Percentiles rank a stretch among this genome's conserved stretches.
Evolutionary conservation across 345 rosid species (phyloP).

Genomic region (Eutrema heterophyllum): DNA sequence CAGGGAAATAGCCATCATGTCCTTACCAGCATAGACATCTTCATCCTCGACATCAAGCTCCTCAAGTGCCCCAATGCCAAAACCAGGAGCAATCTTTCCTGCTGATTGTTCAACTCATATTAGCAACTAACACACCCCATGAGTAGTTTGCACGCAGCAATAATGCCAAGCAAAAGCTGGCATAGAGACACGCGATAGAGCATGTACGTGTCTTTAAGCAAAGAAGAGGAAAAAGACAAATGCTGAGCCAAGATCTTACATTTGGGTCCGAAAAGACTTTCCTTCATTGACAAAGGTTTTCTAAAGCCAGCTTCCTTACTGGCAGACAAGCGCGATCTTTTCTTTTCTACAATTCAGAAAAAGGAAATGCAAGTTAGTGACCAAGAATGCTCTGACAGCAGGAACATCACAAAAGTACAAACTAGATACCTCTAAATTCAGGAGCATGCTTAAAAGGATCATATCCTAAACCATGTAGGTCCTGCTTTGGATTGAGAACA

Average conservation of each 20-base stretch:
- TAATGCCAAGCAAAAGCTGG: slow-evolving; percentile 19
- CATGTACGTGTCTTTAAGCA: not conserved
- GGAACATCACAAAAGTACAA: slow-evolving; percentile 19
- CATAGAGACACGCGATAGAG: not conserved
- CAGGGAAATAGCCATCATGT: not conserved
- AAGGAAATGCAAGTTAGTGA: slow-evolving; percentile 15
- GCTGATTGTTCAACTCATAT: slow-evolving; percentile 47
- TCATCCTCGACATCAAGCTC: slow-evolving; percentile 97
- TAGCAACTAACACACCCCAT: slow-evolving; percentile 30
- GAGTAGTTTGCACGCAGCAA: slow-evolving; percentile 1
- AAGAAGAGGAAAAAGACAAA: not conserved
- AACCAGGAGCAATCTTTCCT: slow-evolving; percentile 87
- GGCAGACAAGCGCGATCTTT: slow-evolving; percentile 53
- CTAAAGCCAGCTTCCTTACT: slow-evolving; percentile 42
- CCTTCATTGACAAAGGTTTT: slow-evolving; percentile 53
- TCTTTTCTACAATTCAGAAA: slow-evolving; percentile 50
- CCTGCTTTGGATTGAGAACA: slow-evolving; percentile 86
- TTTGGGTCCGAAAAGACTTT: slow-evolving; percentile 67
- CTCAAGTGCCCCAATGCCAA: slow-evolving; percentile 99
- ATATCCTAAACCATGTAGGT: slow-evolving; percentile 80
- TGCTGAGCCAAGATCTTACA: slow-evolving; percentile 50
- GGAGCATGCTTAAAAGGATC: slow-evolving; percentile 98
- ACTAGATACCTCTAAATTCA: slow-evolving; percentile 77
- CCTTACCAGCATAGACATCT: slow-evolving; percentile 61
- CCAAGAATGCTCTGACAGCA: slow-evolving; percentile 2